Evolutionary conservation across 2,329 filamentous ascomycete species (phyloP), one percentile per base, ranked within the genome.

Genomic region (Monosporascus sp.): DNA sequence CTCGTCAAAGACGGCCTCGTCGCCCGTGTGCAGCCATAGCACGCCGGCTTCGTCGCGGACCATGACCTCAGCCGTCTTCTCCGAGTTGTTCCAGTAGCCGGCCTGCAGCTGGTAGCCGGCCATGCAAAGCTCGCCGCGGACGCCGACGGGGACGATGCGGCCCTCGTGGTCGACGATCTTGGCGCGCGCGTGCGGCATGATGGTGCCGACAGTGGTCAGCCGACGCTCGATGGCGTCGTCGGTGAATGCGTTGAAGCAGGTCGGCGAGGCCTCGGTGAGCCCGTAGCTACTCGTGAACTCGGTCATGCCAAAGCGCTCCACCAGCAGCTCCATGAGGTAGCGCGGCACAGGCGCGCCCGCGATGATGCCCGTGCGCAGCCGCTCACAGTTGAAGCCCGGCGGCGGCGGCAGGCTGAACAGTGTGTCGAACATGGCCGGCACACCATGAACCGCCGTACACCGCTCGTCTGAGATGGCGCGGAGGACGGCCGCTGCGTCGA

Each of bases 381-480:
- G 74, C 1, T 77, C 74, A 63, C 74, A 76, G 57, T 72, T 69
- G 63, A 78, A 76, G 51, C 69, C 68, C 66, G 70, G 56, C 6
- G 53, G 67, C 57, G 52, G 71, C 65, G 77, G 74, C 19, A 81
- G 73, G 6, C 60, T 60, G 59, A 83, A 76, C 2, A 83, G 70
- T 0, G 85, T 84, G 65, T 91, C 87, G 69, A 91, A 91, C 90
- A 93, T 93, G 53, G 90, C 88, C 0, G 90, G 90, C 0, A 93
- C 90, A 36, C 90, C 90, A 65, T 92, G 88, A 0, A 93, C 76
- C 0, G 86, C 89, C 0, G 90, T 93, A 67, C 85, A 88, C 46
- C 76, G 73, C 65, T 89, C 85, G 50, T 85, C 78, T 2, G 80
- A 78, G 40, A 93, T 82, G 51, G 87, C 85, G 44, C 76, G 76